These are phyloP conservation scores for Tetracladium marchalianum DNA, from an alignment of 495 filamentous ascomycete species.

Conservation along the genomic window DNA sequence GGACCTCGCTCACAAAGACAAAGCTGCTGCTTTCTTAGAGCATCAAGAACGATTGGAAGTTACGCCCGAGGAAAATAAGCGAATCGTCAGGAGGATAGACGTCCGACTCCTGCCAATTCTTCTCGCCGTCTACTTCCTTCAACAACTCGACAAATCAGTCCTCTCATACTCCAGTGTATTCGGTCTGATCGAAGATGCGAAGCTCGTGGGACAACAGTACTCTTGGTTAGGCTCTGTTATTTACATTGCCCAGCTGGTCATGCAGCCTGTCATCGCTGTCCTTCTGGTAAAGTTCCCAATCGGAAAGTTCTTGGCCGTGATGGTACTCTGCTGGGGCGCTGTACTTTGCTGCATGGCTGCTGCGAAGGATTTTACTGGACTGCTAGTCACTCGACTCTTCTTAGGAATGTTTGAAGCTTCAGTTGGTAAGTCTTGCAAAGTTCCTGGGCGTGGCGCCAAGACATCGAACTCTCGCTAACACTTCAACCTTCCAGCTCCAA, in stretches of 20 bases:
- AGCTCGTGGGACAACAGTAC: conserved; percentile 30
- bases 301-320: conserved; percentile 50
- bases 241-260: conserved; percentile 58
- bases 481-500: conserved; percentile 33
- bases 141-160: conserved; percentile 56
- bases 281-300: conserved; percentile 50
- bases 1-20: conserved; percentile 25
- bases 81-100: conserved; percentile 12
- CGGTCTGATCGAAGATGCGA: conserved; percentile 43
- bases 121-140: conserved; percentile 53
- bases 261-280: conserved; percentile 53
- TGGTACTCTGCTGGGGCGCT: conserved; percentile 50
- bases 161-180: conserved; percentile 54
- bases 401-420: conserved; percentile 53
- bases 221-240: conserved; percentile 51
- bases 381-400: conserved; percentile 50
- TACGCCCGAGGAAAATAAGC: conserved; percentile 27
- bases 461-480: conserved; percentile 10
- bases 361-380: conserved; percentile 32
- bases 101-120: conserved; percentile 22
- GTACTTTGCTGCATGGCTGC: conserved; percentile 46
- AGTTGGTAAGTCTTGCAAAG: conserved; percentile 29
- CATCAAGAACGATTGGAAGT: conserved; percentile 33
- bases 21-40: conserved; percentile 34
- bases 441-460: neutral